Base-by-base conservation (phyloP, 495 filamentous ascomycete species). In the Aspergillus egyptiacus region DNA sequence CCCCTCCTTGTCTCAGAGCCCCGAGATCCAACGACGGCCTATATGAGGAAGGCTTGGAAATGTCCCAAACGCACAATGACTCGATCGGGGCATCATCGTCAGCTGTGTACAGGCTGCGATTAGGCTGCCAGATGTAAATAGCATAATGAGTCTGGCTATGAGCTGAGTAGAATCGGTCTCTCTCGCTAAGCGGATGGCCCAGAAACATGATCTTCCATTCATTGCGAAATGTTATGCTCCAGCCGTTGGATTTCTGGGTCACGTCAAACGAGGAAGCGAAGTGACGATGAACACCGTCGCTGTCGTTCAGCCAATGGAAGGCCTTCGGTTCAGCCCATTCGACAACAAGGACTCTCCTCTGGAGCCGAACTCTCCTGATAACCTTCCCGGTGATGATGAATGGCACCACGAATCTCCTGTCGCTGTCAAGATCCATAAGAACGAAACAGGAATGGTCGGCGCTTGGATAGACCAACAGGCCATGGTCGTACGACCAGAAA, bases 181-280 rank as follows among this genome's bases (percentile, higher is more conserved):
- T 61, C 15, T 72, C 68, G 57, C 77, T 80, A 7, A 85, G 54
- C 3, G 81, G 78, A 22, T 84, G 72, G 5, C 80, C 82, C 4
- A 79, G 66, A 44, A 78, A 79, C 64, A 82, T 77, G 8, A 85
- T 77, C 55, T 83, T 82, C 78, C 79, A 87, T 56, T 87, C 82
- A 50, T 80, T 84, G n/a, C 82, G 79, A 20, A 75, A 74, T 1
- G 53, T 53, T 37, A 82, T 62, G 10, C 57, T 56, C 74, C 74
- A 82, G n/a, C 62, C 63, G 23, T 50, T 62, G 8, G 55, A 31
- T 0, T 28, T 45, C 9, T 43, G 32, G 3, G 20, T 53, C 15
- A 86, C 61, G 53, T 82, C 75, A 56, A 81, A 86, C 0, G 77
- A 77, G 4, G 79, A 82, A 8, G 79, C 82, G 59, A 78, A 85